Conservation (phyloP, 1,284 basidiomycete genomes). For the Cutaneotrichosporon sp. region DNA sequence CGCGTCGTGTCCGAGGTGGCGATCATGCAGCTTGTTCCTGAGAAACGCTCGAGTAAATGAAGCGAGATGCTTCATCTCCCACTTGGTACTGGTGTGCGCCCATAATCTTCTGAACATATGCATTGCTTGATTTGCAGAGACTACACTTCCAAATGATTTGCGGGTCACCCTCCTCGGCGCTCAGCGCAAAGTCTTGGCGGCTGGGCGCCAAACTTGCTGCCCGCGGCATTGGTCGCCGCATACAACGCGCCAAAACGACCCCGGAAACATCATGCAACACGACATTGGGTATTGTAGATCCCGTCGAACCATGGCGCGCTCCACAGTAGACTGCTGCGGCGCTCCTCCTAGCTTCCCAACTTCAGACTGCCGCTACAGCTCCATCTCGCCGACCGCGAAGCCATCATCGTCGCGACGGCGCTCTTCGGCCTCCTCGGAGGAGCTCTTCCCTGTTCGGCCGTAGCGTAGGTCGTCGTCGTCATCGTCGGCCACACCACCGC, state of each 20-base stretch:
- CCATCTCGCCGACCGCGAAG: slow-evolving; percentile 23
- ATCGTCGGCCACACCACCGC: slow-evolving; percentile 37
- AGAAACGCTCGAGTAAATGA: no score
- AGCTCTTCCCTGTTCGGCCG: slow-evolving; percentile 18
- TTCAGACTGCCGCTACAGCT: slow-evolving; percentile 13
- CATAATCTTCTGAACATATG: neutral
- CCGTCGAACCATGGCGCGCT: no score
- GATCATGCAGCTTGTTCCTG: no score
- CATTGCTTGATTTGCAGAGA: neutral
- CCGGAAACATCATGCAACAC: neutral
- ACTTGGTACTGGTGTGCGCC: neutral
- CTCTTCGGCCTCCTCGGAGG: slow-evolving; percentile 36
- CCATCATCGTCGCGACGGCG: slow-evolving; percentile 24
- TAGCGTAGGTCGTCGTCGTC: slow-evolving; percentile 28
- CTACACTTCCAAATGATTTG: neutral
- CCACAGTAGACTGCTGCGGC: no score
- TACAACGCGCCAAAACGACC: neutral
- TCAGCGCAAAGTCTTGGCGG: no score
- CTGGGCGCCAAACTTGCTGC: no score
- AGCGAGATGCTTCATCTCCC: no score
- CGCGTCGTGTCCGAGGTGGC: no score
- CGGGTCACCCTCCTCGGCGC: neutral
- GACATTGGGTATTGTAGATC: neutral
- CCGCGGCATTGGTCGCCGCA: no score
- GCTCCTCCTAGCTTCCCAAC: no score